A percentile compares a stretch with the other conserved stretches of the same genome.
Evolutionary conservation across 106 monocot species (phyloP).

Genomic region (Chionographis japonica): DNA sequence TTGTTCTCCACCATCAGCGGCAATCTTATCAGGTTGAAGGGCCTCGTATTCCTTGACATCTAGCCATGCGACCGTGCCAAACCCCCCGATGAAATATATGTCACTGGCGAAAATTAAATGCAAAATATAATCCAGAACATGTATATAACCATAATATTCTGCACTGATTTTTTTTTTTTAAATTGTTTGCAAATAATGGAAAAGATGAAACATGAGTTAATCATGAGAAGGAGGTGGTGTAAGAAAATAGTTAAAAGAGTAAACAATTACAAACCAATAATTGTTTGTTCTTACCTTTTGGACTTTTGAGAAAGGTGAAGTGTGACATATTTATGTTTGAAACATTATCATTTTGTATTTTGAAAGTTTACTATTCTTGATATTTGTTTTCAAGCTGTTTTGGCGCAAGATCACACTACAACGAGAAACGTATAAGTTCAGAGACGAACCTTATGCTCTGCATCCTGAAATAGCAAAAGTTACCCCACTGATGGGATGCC

Average conservation of each 20-base stretch:
- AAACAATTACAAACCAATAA: no score
- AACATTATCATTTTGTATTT: no score
- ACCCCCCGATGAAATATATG: conserved; percentile 94
- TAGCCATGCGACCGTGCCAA: conserved; percentile 89
- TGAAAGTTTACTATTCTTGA: neutral
- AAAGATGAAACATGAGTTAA: no score
- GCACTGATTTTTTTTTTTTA: no score
- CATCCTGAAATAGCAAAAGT: conserved; percentile 77
- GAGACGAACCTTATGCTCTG: conserved; percentile 56
- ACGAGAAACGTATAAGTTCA: neutral
- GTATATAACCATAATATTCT: neutral
- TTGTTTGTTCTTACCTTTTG: no score
- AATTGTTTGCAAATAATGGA: no score
- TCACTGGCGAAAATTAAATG: conserved; percentile 41
- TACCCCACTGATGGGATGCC: conserved; percentile 77
- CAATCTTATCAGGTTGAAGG: conserved; percentile 81
- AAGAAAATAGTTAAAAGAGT: no score
- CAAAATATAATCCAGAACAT: neutral
- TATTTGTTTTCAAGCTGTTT: neutral
- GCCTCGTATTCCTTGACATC: conserved; percentile 83
- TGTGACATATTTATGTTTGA: no score
- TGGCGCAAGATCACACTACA: neutral
- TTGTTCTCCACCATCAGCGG: conserved; percentile 74
- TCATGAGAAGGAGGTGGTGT: no score
- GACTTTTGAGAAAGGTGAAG: no score